Evolutionary conservation across 2,329 filamentous ascomycete species (phyloP), one percentile per base, ranked within the genome.

Genomic region (Neofusicoccum kwambonambiense): DNA sequence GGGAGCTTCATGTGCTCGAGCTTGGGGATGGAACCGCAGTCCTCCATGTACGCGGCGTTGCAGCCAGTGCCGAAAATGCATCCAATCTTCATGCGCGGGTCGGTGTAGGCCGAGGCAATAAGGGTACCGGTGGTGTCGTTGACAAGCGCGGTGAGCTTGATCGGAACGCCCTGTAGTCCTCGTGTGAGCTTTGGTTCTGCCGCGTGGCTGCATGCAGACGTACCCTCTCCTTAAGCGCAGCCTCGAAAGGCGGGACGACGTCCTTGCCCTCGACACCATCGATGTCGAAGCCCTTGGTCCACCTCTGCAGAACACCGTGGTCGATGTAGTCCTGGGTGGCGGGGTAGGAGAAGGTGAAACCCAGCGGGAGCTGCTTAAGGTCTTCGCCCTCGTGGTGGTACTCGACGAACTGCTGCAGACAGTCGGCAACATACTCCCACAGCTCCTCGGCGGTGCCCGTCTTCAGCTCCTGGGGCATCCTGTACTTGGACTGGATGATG

Each of bases 61-160:
- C 95, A 97, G 66, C 95, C 95, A 12, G 95, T 99, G 72, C 95
- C 95, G 73, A 99, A 99, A 75, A 99, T 99, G 79, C 94, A 97
- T 64, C 95, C 95, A 73, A 98, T 95, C 80, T 89, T 93, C 87
- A 97, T 96, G 70, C 89, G 87, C 51, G 89, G 82, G 76, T 99
- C 93, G n/a, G 94, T 98, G 80, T 99, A 99, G 35, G 92, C 90
- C 31, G 94, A 98, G 67, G 95, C 95, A 73, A 99, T 96, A 73
- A 99, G 83, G 37, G 95, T 99, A 72, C 95, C 95, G 17, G 94
- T 98, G 54, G 95, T 99, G 77, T 99, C 95, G 77, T 99, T 99
- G 81, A 98, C 95, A 77, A 99, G 81, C 41, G 95, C 95, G 27
- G 90, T 91, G 64, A 98, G 84, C 81, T 93, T 96, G 80, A 98